Evolutionary conservation across 352 stramenopile genomes (phyloP), one percentile per base, ranked within the genome.

Genomic region (Vaucheria bursata): DNA sequence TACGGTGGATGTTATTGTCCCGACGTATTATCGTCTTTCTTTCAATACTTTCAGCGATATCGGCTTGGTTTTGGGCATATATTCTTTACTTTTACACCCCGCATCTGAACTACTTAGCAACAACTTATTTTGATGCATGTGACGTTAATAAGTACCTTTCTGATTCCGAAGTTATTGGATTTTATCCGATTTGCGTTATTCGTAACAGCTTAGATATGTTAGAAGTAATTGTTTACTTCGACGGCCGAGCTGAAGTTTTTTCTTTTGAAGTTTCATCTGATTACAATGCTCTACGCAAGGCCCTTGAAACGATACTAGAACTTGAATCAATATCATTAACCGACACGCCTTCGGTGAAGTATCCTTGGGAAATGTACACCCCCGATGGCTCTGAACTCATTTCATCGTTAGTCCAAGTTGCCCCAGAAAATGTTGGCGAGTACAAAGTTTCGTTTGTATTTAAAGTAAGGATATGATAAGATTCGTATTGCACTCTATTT

Each of bases 301-400:
- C 74, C 37, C 67, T 79, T 37, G 29, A 68, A 32, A 7, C 53
- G 7, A 52, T 49, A 39, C 74, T 79, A 12, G 38, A 79, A 12
- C 74, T 79, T 29, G 74, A 79, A 49, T 37, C 67, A 5, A 12
- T 50, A 12, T 12, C 39, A 12, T 6, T 39, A 12, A 66, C 64
- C 31, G 31, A 37, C 12, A n/a, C 74, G 34, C 74, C 74, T 52
- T 66, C 74, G 5, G 70, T 70, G 29, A 79, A 79, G 67, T 79
- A 71, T 33, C 65, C 74, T 31, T 79, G 74, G 74, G 50, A 68
- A 32, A 73, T 73, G 74, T 79, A 65, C 59, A 73, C 74, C n/a
- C 50, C 74, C 5, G 74, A 79, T 52, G 74, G 74, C 33, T 50
- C 67, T 52, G 40, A 32, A 40, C 36, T 32, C 31, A 79, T 79